phyloP scores from a whole-genome alignment of 345 rosid genomes.

The Citrus maxima region DNA sequence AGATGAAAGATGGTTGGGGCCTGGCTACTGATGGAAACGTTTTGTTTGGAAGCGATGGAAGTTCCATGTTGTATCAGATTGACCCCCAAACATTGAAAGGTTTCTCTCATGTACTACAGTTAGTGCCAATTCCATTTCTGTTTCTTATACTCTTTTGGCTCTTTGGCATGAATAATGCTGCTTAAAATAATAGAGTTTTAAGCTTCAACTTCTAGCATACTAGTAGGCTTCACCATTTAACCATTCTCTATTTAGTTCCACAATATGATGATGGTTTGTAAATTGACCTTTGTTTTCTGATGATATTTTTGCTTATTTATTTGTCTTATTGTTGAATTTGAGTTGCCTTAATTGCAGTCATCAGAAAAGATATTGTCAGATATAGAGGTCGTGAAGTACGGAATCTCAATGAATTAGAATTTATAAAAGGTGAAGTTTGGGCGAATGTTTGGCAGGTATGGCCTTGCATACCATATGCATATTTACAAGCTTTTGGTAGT shows the following conservation, averaged over 20 bases:
- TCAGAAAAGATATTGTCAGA: constrained; percentile 41
- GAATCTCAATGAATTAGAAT: constrained; percentile 87
- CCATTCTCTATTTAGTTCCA: not conserved
- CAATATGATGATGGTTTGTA: not conserved
- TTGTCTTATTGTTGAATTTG: not conserved
- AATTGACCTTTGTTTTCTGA: not conserved
- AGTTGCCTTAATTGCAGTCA: constrained; percentile 46
- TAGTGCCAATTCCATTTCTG: constrained; percentile 14
- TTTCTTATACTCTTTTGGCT: not conserved
- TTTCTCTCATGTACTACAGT: constrained; percentile 19
- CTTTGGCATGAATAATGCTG: not conserved
- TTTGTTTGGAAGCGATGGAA: constrained; percentile 88
- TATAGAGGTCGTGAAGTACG: constrained; percentile 58
- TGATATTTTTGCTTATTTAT: not conserved
- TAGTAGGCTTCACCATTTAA: not conserved
- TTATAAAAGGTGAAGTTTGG: constrained; percentile 89
- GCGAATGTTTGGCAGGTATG: constrained; percentile 90
- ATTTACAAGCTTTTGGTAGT: not conserved
- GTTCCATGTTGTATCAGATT: constrained; percentile 73
- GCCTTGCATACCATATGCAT: not conserved
- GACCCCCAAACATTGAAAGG: constrained; percentile 74
- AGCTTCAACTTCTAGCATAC: not conserved
- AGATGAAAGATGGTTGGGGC: constrained; percentile 98
- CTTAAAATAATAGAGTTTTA: not conserved
- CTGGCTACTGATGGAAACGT: constrained; percentile 84